phyloP scores from a whole-genome alignment of 78 protist genomes.

The Cavenderia fasciculata region DNA sequence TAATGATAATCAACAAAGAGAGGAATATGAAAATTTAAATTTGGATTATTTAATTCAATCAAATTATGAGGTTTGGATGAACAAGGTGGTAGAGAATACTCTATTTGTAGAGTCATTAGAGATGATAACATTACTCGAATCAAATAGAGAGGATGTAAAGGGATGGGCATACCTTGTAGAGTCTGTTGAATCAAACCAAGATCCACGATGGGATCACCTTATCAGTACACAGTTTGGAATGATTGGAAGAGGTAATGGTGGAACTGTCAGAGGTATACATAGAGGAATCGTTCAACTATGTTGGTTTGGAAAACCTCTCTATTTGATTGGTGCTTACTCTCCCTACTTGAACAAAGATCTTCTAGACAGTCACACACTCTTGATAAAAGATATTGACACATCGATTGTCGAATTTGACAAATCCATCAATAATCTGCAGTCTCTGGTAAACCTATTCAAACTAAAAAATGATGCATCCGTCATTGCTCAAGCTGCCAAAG shows the following conservation, averaged over 20 bases:
- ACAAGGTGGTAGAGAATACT: background rate
- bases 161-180: background rate
- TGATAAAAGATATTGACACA: background rate
- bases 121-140: constrained; percentile 4
- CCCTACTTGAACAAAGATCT: background rate
- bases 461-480: background rate
- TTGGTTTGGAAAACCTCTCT: background rate
- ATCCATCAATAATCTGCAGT: background rate
- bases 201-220: constrained; percentile 26
- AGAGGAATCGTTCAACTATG: constrained; percentile 21
- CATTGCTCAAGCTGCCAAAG: background rate
- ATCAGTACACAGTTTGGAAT: background rate
- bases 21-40: background rate
- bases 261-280: constrained; percentile 26
- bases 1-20: background rate
- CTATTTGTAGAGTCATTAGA: background rate
- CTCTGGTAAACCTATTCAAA: constrained; percentile 1
- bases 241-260: constrained; percentile 64
- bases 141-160: background rate
- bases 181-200: constrained; percentile 1
- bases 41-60: background rate
- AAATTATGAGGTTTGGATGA: background rate
- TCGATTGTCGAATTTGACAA: background rate
- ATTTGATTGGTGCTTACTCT: constrained; percentile 22
- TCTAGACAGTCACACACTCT: background rate